Percentiles rank a stretch among this genome's conserved stretches.
These are phyloP conservation scores for Scytalidium lignicola DNA, from an alignment of 2,329 filamentous ascomycete genomes.

Conservation along the genomic window DNA sequence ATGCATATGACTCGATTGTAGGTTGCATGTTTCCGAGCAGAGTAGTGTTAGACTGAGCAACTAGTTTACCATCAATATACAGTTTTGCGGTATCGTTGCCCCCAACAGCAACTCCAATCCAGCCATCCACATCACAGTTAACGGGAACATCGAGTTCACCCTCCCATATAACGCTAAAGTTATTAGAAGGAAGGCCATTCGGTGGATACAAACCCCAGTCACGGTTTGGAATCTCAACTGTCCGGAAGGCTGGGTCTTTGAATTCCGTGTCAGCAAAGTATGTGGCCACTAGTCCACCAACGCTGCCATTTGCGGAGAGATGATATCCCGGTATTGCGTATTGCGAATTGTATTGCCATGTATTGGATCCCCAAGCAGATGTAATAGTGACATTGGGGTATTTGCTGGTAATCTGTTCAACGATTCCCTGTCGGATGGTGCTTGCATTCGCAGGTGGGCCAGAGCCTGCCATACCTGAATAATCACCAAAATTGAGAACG, in stretches of 20 bases:
- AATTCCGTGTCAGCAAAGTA: conserved; percentile 38
- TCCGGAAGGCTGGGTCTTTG: conserved; percentile 23
- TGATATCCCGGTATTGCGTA: conserved; percentile 38
- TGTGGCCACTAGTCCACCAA: conserved; percentile 33
- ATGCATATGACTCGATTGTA: conserved; percentile 35
- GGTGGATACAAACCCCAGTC: conserved; percentile 42
- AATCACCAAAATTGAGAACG: conserved; percentile 37
- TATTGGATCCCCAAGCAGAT: conserved; percentile 38
- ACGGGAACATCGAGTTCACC: conserved; percentile 33
- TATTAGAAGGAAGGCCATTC: conserved; percentile 35
- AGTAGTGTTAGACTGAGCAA: conserved; percentile 24
- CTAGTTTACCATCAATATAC: conserved; percentile 30
- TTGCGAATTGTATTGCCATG: conserved; percentile 39
- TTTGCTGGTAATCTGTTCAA: conserved; percentile 21
- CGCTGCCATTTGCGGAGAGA: conserved; percentile 31
- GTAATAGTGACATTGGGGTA: conserved; percentile 27
- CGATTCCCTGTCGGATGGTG: conserved; percentile 34
- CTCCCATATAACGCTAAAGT: conserved; percentile 41
- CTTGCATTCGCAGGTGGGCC: conserved; percentile 33
- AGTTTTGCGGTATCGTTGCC: conserved; percentile 35
- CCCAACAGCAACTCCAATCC: conserved; percentile 36
- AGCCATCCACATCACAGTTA: conserved; percentile 33
- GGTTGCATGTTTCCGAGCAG: conserved; percentile 30
- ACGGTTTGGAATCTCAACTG: conserved; percentile 32
- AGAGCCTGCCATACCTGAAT: conserved; percentile 37